Evolutionary conservation across 208 protist genomes (phyloP).

Genomic region (Angomonas ambiguus): DNA sequence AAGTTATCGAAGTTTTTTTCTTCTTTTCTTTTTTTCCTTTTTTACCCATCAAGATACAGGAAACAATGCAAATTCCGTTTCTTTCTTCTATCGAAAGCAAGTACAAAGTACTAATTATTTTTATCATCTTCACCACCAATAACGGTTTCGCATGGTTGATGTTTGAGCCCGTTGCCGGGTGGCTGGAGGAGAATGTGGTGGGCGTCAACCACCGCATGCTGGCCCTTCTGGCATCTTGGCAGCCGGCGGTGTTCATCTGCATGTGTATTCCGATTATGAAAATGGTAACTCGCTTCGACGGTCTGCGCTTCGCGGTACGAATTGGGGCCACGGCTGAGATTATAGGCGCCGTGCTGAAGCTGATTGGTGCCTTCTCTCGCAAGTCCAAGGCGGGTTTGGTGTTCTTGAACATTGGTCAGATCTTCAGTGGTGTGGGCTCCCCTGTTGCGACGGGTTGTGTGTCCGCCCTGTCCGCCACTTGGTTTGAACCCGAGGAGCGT

Average conservation of each 20-base stretch:
- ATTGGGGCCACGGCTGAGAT: conserved; percentile 63
- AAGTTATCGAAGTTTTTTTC: not conserved
- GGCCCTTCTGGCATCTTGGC: conserved; percentile 79
- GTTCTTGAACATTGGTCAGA: conserved; percentile 77
- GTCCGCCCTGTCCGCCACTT: conserved; percentile 78
- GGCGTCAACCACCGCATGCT: conserved; percentile 49
- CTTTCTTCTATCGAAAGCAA: conserved; percentile 31
- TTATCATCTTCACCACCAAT: conserved; percentile 78
- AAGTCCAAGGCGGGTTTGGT: conserved; percentile 42
- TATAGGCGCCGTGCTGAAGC: conserved; percentile 59
- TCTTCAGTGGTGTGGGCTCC: conserved; percentile 80
- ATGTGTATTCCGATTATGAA: conserved; percentile 76
- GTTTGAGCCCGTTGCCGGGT: conserved; percentile 80
- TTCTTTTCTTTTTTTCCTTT: conserved; percentile 6
- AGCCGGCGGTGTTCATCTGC: conserved; percentile 68
- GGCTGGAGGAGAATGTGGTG: conserved; percentile 59
- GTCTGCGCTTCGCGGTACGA: conserved; percentile 63
- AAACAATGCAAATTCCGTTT: not conserved
- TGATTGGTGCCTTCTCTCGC: conserved; percentile 41
- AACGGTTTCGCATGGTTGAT: conserved; percentile 88
- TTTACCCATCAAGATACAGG: not conserved
- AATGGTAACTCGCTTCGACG: conserved; percentile 66
- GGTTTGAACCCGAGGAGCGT: conserved; percentile 78
- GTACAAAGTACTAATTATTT: conserved; percentile 76
- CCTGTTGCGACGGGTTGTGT: conserved; percentile 73